These are phyloP conservation scores for Microascus cirrosus DNA, from an alignment of 2,329 filamentous ascomycete genomes.

Conservation along the genomic window DNA sequence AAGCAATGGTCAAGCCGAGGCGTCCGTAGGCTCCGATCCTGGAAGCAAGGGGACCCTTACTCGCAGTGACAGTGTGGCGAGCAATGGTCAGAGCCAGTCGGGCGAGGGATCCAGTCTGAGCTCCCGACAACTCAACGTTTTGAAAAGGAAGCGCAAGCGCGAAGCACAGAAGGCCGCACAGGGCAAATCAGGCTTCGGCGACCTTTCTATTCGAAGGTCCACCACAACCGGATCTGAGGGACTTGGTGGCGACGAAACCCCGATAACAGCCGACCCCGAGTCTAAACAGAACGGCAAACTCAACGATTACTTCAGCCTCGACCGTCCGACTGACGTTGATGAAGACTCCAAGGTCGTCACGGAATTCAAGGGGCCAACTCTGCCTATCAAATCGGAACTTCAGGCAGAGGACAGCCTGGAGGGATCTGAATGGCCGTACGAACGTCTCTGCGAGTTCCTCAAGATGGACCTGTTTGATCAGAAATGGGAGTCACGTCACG, in stretches of 20 bases:
- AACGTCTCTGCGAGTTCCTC: slow-evolving; percentile 86
- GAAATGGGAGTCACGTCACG: slow-evolving; percentile 91
- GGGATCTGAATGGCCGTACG: slow-evolving; percentile 85
- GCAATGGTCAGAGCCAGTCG: slow-evolving; percentile 23
- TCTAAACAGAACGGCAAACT: slow-evolving; percentile 51
- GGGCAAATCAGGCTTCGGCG: slow-evolving; percentile 81
- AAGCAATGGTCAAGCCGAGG: neutral
- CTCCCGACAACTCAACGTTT: slow-evolving; percentile 84
- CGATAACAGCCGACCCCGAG: slow-evolving; percentile 39
- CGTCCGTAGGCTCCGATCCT: neutral
- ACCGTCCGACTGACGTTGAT: slow-evolving; percentile 65
- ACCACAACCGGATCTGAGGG: slow-evolving; percentile 52
- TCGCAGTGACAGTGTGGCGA: slow-evolving; percentile 21
- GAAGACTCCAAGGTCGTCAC: slow-evolving; percentile 88
- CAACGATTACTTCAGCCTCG: slow-evolving; percentile 83
- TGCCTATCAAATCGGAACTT: slow-evolving; percentile 77
- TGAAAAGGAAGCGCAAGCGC: slow-evolving; percentile 89
- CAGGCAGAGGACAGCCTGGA: slow-evolving; percentile 67
- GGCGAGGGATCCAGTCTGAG: slow-evolving; percentile 65
- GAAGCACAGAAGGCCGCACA: slow-evolving; percentile 77
- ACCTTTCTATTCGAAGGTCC: slow-evolving; percentile 60
- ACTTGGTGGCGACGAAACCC: slow-evolving; percentile 47
- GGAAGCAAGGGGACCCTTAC: slow-evolving; percentile 34
- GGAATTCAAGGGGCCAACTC: slow-evolving; percentile 79
- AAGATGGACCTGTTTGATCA: slow-evolving; percentile 89